These are phyloP conservation scores for Boletus rufocinnamomeus DNA, from an alignment of 768 basidiomycete genomes.

Conservation along the genomic window DNA sequence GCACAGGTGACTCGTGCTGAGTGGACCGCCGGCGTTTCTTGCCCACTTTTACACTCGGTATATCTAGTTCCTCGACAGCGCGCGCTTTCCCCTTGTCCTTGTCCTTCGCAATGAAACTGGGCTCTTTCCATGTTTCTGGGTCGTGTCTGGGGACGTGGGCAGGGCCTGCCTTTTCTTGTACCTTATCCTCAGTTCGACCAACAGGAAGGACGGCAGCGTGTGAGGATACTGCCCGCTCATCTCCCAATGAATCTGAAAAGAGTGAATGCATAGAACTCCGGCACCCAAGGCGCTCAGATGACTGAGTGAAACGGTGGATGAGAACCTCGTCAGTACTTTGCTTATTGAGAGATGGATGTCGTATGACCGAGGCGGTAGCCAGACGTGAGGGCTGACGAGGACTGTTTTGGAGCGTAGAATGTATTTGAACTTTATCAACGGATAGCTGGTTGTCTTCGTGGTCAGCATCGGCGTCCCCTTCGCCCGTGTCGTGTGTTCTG, in stretches of 20 bases:
- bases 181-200: background rate
- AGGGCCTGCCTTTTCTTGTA: background rate
- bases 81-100: slow-evolving; percentile 25
- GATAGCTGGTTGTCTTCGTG: slow-evolving; percentile 6
- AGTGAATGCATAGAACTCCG: slow-evolving; percentile 27
- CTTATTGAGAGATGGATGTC: background rate
- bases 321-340: background rate
- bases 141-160: slow-evolving; percentile 22
- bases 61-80: slow-evolving; percentile 7
- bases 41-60: background rate
- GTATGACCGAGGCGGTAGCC: background rate
- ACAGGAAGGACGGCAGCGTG: background rate
- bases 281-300: slow-evolving; percentile 1
- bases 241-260: slow-evolving; percentile 23
- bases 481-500: background rate
- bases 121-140: slow-evolving; percentile 32
- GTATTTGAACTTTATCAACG: slow-evolving; percentile 7
- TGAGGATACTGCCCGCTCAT: slow-evolving; percentile 1
- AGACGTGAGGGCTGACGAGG: background rate
- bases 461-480: background rate
- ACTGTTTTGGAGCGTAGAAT: background rate
- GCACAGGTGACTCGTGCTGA: slow-evolving; percentile 8
- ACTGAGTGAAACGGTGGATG: background rate
- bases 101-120: slow-evolving; percentile 32
- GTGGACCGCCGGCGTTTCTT: slow-evolving; percentile 20